Percentiles rank a stretch among this genome's conserved stretches.
These are phyloP conservation scores for Leptosphaerulina australis DNA, from an alignment of 2,329 filamentous ascomycete genomes.

Conservation along the genomic window DNA sequence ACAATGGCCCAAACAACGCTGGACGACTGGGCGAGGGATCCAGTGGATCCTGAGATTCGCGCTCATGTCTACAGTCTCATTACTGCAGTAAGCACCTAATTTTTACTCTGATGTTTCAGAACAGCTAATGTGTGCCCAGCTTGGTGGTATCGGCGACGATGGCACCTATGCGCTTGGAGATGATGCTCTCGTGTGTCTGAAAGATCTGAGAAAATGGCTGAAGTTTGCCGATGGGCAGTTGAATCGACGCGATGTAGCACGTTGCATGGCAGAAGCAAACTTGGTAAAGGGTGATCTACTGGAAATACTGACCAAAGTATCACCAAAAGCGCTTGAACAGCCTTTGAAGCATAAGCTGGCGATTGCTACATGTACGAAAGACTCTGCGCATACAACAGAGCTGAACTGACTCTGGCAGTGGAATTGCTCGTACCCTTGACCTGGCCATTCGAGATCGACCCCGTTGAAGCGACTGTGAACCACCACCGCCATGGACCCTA, in stretches of 20 bases:
- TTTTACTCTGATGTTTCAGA: neutral
- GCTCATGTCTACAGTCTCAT: constrained; percentile 93
- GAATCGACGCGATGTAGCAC: constrained; percentile 91
- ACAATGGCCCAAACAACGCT: constrained; percentile 48
- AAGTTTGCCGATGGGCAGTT: constrained; percentile 92
- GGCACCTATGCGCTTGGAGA: constrained; percentile 88
- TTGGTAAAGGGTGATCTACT: constrained; percentile 88
- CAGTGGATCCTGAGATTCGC: constrained; percentile 87
- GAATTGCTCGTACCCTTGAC: constrained; percentile 92
- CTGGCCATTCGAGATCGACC: constrained; percentile 85
- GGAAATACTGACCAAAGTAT: constrained; percentile 79
- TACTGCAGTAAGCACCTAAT: constrained; percentile 71
- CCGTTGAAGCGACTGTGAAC: constrained; percentile 84
- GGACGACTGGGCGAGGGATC: constrained; percentile 53
- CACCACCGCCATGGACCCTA: constrained; percentile 91
- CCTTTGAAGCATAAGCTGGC: constrained; percentile 79
- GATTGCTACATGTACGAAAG: constrained; percentile 69
- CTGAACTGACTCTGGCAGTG: constrained; percentile 54
- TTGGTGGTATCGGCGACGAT: constrained; percentile 83
- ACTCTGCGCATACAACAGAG: fast-evolving
- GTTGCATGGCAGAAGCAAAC: constrained; percentile 90
- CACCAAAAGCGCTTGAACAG: constrained; percentile 73
- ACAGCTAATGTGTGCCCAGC: constrained; percentile 58
- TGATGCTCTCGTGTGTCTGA: constrained; percentile 87
- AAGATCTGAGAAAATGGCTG: constrained; percentile 94